Conservation (phyloP, 768 basidiomycete genomes). For the Xerocomellus dryophilus region DNA sequence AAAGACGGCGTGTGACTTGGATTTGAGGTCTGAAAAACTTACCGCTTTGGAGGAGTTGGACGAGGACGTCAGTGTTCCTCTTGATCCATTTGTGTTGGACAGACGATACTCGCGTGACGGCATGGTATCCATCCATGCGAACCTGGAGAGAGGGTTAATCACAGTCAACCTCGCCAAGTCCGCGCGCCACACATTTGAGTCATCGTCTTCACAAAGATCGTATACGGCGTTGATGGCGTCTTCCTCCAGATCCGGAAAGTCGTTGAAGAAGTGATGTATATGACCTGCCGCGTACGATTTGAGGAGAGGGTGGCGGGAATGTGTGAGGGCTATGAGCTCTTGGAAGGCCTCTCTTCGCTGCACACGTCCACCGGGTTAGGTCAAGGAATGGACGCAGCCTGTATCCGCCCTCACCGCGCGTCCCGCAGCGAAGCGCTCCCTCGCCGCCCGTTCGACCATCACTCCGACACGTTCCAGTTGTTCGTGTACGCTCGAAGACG, state of each 20-base stretch:
- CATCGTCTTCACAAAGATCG: slow-evolving; percentile 72
- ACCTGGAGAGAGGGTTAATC: slow-evolving; percentile 41
- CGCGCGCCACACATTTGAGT: slow-evolving; percentile 40
- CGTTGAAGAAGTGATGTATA: slow-evolving; percentile 57
- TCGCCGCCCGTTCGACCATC: slow-evolving; percentile 45
- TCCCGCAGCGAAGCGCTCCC: slow-evolving; percentile 37
- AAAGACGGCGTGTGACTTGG: slow-evolving; percentile 3
- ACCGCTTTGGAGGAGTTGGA: slow-evolving; percentile 78
- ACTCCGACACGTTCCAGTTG: slow-evolving; percentile 25
- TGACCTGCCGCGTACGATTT: slow-evolving; percentile 59
- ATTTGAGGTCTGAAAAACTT: slow-evolving; percentile 25
- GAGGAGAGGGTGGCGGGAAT: slow-evolving; percentile 42
- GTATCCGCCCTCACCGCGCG: slow-evolving; percentile 34
- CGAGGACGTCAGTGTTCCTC: slow-evolving; percentile 69
- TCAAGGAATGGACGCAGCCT: not conserved
- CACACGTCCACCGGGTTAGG: slow-evolving; percentile 12
- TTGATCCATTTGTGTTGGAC: slow-evolving; percentile 58
- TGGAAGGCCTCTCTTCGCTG: slow-evolving; percentile 53
- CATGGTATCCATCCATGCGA: slow-evolving; percentile 64
- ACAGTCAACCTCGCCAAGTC: slow-evolving; percentile 5
- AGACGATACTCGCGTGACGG: slow-evolving; percentile 50
- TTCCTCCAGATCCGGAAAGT: slow-evolving; percentile 72
- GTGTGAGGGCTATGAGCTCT: slow-evolving; percentile 53
- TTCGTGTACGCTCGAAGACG: slow-evolving; percentile 18
- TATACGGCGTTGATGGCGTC: slow-evolving; percentile 75